Evolutionary conservation across 306 rosid species (phyloP), one percentile per base, ranked within the genome.

Genomic region (Neltuma alba): DNA sequence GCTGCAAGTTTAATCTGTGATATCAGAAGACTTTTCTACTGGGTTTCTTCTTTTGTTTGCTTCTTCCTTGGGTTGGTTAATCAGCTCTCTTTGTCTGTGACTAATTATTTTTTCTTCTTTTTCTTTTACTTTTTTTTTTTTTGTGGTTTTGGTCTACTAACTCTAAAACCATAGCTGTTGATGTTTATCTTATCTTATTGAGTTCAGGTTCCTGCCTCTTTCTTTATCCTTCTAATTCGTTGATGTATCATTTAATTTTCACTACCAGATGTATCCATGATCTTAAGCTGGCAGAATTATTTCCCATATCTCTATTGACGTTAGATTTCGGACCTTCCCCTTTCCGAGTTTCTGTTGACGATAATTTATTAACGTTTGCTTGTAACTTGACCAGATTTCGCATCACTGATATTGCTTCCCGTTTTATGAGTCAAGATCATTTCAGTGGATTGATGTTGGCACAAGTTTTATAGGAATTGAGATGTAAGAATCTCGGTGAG

Each of bases 321-420:
- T 72, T 72, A 52, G 72, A 76, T 76, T 76, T 37, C 34, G 74
- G 54, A 38, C 42, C n/a, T 52, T 54, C 61, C 34, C 27, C 76
- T 18, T 33, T n/a, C n/a, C n/a, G n/a, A n/a, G n/a, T n/a, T n/a
- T 68, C 16, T n/a, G 76, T 60, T 77, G 63, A 30, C 76, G 64
- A 70, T 72, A 55, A 55, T 65, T 25, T 82, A 45, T 79, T 36
- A 45, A 45, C 11, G 45, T 78, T 28, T 71, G 33, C 41, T 80
- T 72, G 30, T 64, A 28, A 57, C 45, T 76, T 80, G 72, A 57
- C 69, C 69, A 55, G 84, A 77, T 50, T 80, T 80, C 25, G 37
- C 76, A 71, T 86, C n/a, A 37, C 67, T 79, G 60, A 68, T 68
- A 23, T 68, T 13, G 36, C 54, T 70, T 84, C 82, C 82, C 89